Percentiles rank a stretch among this genome's conserved stretches.
Conservation (phyloP, 768 basidiomycete genomes). For the Cystofilobasidium macerans region DNA sequence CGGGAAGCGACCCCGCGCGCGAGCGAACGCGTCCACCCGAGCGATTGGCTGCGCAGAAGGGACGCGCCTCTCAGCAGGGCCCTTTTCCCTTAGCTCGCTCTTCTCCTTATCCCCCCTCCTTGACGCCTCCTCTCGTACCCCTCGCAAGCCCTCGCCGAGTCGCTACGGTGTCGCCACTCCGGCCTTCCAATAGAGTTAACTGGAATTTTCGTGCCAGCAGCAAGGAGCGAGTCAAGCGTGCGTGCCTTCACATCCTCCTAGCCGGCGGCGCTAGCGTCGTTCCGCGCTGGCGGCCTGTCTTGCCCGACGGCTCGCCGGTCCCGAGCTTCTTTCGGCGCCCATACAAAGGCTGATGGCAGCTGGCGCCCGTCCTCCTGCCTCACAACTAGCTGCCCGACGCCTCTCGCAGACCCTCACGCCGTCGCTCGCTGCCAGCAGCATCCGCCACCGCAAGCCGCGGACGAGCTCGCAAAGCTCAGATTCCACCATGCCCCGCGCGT, state of each 20-base stretch:
- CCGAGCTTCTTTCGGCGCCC: too few relatives aligned
- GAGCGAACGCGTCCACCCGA: too few relatives aligned
- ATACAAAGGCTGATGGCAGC: too few relatives aligned
- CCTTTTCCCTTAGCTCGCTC: neutral
- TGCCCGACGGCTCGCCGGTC: too few relatives aligned
- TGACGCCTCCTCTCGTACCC: neutral
- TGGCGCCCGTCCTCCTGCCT: too few relatives aligned
- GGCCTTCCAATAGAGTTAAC: neutral
- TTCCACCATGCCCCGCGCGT: neutral
- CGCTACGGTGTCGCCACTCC: constrained; percentile 3
- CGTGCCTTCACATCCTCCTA: neutral
- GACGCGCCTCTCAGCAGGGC: too few relatives aligned
- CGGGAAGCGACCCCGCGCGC: too few relatives aligned
- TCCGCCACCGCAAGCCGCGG: neutral
- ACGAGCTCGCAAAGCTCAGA: neutral
- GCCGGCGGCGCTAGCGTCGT: too few relatives aligned
- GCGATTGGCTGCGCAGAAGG: too few relatives aligned
- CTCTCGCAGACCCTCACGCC: neutral
- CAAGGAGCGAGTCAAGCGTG: neutral
- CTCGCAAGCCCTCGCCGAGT: neutral
- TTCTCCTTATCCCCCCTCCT: neutral
- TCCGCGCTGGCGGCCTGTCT: neutral
- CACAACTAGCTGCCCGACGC: neutral
- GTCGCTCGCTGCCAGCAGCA: neutral
- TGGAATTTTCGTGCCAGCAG: neutral